phyloP scores from a whole-genome alignment of 805 yeast genomes.

The Peterozyma toletana region DNA sequence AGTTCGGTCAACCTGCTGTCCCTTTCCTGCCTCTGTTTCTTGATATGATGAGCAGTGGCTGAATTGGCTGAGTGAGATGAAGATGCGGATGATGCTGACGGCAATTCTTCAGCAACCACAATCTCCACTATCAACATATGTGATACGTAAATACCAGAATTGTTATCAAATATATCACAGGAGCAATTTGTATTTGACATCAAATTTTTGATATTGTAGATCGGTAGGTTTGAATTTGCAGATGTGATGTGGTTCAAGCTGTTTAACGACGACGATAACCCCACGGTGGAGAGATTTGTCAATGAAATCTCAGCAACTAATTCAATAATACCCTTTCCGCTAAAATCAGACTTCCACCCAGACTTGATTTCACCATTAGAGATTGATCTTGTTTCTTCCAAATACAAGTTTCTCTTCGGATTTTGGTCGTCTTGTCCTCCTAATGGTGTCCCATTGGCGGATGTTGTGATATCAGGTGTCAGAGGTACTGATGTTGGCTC shows the following conservation, averaged over 20 bases:
- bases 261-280: slow-evolving; percentile 20
- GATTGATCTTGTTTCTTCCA: slow-evolving; percentile 70
- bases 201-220: slow-evolving; percentile 17
- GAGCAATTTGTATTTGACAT: slow-evolving; percentile 43
- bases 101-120: slow-evolving; percentile 86
- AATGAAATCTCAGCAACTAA: slow-evolving; percentile 65
- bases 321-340: slow-evolving; percentile 73
- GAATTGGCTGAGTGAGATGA: slow-evolving; percentile 25
- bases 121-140: slow-evolving; percentile 81
- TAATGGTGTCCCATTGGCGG: slow-evolving; percentile 12
- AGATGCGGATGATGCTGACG: slow-evolving; percentile 13
- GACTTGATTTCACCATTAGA: slow-evolving; percentile 74
- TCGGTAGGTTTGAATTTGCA: slow-evolving; percentile 22
- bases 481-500: slow-evolving; percentile 14
- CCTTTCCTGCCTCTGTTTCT: slow-evolving; percentile 8
- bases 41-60: slow-evolving; percentile 6
- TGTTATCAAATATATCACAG: slow-evolving; percentile 80
- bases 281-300: slow-evolving; percentile 49
- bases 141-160: slow-evolving; percentile 65
- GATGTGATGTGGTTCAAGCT: slow-evolving; percentile 22
- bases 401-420: slow-evolving; percentile 35
- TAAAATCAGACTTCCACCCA: slow-evolving; percentile 95
- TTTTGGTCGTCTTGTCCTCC: slow-evolving; percentile 18
- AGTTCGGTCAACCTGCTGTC: slow-evolving; percentile 36
- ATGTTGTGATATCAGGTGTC: slow-evolving; percentile 20